Base-by-base conservation (phyloP, 73 alveolate genomes). In the Paramecium bursaria region DNA sequence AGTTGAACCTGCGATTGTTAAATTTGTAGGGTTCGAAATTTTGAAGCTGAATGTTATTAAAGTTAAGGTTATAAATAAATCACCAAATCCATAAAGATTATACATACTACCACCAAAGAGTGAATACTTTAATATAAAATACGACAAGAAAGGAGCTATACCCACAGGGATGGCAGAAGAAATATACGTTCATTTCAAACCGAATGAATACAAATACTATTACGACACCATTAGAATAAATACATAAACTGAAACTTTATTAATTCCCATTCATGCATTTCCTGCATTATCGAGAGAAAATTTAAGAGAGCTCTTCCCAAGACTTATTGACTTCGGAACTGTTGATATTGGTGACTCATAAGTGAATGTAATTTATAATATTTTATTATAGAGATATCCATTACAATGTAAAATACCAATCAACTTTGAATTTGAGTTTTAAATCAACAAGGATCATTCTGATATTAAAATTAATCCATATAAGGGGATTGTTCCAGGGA, bases 211-310 rank as follows among this genome's bases (percentile, higher is more conserved):
- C 92, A 94, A 94, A 85, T 96, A 96, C 90, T 96, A 90, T 87
- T 94, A 94, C 48, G 99, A 96, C 92, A 87, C 92, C 74, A 92
- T 96, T 48, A 86, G 99, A 75, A 93, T 96, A 17, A 95, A 96
- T 85, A 91, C 98, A 46, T 95, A 95, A 60, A 97, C 97, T 13
- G 96, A 92, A 48, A 94, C 93, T 88, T 88, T 96, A 0, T 74
- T 96, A 30, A 91, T 96, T 23, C 99, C 99, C 42, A 92, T 96
- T 39, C 99, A 96, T 86, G 99, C 98, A 30, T 96, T 85, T 86
- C 99, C 99, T 29, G 97, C 91, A 46, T 86, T 96, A 82, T 93
- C 91, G 88, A 39, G 89, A 52, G 90, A 94, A 51, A 94, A 92
- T 19, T 42, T 79, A 57, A 96, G 96, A 54, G 96, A 94, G 74